Evolutionary conservation across 305 asterid genomes (phyloP).

Genomic region (Fraxinus latifolia): DNA sequence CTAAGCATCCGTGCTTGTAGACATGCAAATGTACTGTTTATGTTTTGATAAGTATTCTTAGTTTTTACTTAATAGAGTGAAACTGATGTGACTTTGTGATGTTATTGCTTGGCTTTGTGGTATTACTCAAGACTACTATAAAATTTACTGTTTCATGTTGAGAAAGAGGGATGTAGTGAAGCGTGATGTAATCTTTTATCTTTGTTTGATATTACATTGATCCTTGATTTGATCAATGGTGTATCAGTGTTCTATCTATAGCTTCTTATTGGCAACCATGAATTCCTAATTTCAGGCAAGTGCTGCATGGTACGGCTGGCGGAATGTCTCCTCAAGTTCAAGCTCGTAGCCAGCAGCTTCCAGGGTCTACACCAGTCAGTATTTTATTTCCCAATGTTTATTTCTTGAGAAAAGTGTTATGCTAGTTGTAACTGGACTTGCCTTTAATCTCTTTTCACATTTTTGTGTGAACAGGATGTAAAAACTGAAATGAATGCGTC

Average conservation of each 20-base stretch:
- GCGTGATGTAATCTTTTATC: not conserved
- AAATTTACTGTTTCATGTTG: not conserved
- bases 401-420: conserved; percentile 4
- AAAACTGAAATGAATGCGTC: conserved; percentile 76
- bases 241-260: not conserved
- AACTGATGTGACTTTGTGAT: not conserved
- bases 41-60: not conserved
- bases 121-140: not conserved
- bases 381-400: conserved; percentile 19
- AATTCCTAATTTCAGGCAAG: conserved; percentile 55
- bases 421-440: conserved; percentile 1
- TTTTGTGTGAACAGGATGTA: conserved; percentile 54
- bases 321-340: conserved; percentile 92
- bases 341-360: conserved; percentile 84
- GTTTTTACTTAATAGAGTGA: not conserved
- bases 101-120: not conserved
- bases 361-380: conserved; percentile 83
- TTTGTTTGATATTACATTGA: not conserved
- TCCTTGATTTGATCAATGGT: not conserved
- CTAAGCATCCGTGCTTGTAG: not conserved
- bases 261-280: conserved; percentile 17
- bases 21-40: not conserved
- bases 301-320: conserved; percentile 75
- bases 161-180: not conserved
- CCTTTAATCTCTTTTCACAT: not conserved